Evolutionary conservation across 345 rosid species (phyloP), one percentile per base, ranked within the genome.

Genomic region (Dipteronia sinensis): DNA sequence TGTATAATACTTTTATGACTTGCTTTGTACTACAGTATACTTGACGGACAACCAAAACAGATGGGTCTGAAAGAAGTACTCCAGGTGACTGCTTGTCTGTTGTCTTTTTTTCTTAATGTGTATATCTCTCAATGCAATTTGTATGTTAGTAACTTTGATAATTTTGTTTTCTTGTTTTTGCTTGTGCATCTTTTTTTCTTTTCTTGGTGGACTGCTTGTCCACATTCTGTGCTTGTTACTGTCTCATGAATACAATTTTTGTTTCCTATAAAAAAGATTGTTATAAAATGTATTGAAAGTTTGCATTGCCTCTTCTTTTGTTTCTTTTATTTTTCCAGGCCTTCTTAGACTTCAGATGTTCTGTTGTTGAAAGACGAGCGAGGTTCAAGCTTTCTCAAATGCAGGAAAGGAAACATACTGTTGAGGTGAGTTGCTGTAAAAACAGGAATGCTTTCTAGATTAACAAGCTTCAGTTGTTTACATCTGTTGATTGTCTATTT

Each of bases 51-150:
- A 61, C 99, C 99, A 7, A 95, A 89, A 86, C 97, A 67, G 82
- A 93, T 93, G 97, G 97, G 99, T 42, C 80, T 95, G 71, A 91
- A 89, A 85, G 98, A 93, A 64, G 46, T 95, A 79, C 97, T 95
- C 83, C 93, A 95, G 97, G 99, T 93, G 81, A 85, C 73, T 79
- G 74, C 65, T 71, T 81, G 20, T 20, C 5, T 61, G 53, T 44
- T 8, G 42, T 44, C 31, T 34, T 20, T 19, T 77, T 15, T 65
- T 29, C 46, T 49, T 58, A 59, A 59, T 59, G 58, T 53, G n/a
- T 16, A 19, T 19, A 8, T 42, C 49, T 64, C 38, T 70, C 65
- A 13, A 53, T 61, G 27, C 40, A 46, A 27, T 31, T 38, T 13
- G 38, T 31, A 34, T 63, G 0, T 59, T 51, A 53, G n/a, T 53